These are phyloP conservation scores for Primulina tabacum DNA, from an alignment of 257 asterid species.

Conservation along the genomic window DNA sequence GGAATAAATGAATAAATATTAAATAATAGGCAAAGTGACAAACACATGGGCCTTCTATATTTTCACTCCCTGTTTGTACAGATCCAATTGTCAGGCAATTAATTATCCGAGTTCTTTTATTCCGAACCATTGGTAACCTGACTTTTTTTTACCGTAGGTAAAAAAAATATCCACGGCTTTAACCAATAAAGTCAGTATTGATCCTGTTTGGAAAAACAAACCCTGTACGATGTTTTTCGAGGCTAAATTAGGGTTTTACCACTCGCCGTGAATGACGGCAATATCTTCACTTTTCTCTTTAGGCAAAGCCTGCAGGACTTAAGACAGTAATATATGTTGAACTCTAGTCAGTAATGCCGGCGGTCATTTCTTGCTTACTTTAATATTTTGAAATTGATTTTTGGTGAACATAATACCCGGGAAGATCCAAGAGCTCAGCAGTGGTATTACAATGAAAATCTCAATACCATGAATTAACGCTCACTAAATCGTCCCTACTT, in stretches of 20 bases:
- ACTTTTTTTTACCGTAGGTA: not conserved
- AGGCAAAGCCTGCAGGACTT: not conserved
- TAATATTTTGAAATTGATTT: not conserved
- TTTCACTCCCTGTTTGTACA: not conserved
- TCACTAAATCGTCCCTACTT: not conserved
- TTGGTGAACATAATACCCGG: not conserved
- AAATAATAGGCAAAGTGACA: too few relatives aligned
- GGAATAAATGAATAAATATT: too few relatives aligned
- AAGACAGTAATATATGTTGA: too few relatives aligned
- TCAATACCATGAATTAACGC: not conserved
- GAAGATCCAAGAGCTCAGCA: not conserved
- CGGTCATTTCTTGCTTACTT: too few relatives aligned
- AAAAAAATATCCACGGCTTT: too few relatives aligned
- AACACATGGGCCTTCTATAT: not conserved
- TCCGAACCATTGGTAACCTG: not conserved
- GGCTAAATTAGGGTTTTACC: too few relatives aligned
- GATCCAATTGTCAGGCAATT: not conserved
- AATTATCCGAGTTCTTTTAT: not conserved
- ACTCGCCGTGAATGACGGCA: too few relatives aligned
- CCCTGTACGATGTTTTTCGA: too few relatives aligned
- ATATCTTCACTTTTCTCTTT: too few relatives aligned
- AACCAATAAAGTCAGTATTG: not conserved
- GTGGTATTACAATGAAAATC: not conserved
- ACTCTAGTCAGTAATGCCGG: too few relatives aligned
- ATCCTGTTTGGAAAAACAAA: not conserved